Evolutionary conservation across 768 basidiomycete species (phyloP).

Genomic region (Goffeauzyma gilvescens): DNA sequence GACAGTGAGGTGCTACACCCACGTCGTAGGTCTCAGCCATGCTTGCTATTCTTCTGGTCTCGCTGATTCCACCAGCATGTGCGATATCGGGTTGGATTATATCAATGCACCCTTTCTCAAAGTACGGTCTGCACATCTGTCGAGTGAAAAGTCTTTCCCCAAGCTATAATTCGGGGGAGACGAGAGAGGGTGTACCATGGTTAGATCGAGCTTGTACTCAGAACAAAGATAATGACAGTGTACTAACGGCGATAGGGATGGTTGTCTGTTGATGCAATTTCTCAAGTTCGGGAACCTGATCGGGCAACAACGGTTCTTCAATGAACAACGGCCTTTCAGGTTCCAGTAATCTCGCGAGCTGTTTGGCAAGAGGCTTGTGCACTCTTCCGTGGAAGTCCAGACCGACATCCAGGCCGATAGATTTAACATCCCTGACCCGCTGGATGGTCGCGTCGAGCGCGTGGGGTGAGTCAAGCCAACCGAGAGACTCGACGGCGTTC

Average conservation of each 20-base stretch:
- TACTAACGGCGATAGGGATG: conserved; percentile 45
- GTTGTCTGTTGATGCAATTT: conserved; percentile 41
- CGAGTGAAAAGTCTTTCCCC: conserved; percentile 46
- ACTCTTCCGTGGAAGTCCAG: conserved; percentile 50
- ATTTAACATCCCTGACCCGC: conserved; percentile 40
- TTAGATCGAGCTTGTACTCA: no score
- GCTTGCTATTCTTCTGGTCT: conserved; percentile 42
- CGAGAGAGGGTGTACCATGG: no score
- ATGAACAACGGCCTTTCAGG: conserved; percentile 47
- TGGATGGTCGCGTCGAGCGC: conserved; percentile 39
- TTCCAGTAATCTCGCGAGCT: conserved; percentile 45
- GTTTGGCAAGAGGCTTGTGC: conserved; percentile 52
- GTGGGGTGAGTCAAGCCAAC: conserved; percentile 46
- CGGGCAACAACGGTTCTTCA: conserved; percentile 46
- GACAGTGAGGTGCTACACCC: conserved; percentile 48
- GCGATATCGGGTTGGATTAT: conserved; percentile 50
- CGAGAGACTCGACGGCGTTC: conserved; percentile 40
- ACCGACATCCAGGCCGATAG: conserved; percentile 45
- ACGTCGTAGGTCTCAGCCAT: conserved; percentile 51
- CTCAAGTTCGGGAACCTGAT: conserved; percentile 45
- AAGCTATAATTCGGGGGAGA: conserved; percentile 6
- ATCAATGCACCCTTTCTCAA: conserved; percentile 46
- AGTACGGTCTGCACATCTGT: conserved; percentile 46
- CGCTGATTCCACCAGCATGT: conserved; percentile 39
- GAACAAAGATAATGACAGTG: no score